Base-by-base conservation (phyloP, 352 stramenopile genomes). In the Phytophthora multivora region DNA sequence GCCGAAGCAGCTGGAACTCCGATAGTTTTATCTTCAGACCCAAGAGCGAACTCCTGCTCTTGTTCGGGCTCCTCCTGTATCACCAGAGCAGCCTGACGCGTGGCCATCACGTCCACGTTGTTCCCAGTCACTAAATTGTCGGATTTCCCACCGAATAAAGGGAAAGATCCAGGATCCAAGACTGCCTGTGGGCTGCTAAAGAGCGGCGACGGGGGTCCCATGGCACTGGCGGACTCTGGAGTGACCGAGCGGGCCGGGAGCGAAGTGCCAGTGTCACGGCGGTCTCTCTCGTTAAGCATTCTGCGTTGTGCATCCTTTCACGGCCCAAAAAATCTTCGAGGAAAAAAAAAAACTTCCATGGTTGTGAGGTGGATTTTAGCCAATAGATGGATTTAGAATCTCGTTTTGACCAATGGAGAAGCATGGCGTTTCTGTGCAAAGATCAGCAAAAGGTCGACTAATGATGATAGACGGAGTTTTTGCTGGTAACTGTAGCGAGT, bases 301-400 rank as follows among this genome's bases (percentile, higher is more conserved):
- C 66, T 75, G 61, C 46, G 40, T 67, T 69, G 19, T 74, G 72
- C 65, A 78, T 80, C 72, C 60, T 67, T 80, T 76, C 69, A 69
- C 45, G 55, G 56, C 50, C 51, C 31, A 69, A 26, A 58, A 71
- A 72, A 73, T 64, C 64, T 66, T 68, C 47, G 52, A 51, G 19
- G 35, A 56, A 56, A 40, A 56, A 59, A 47, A 53, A 70, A 67
- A 64, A 51, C 64, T 73, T 73, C 64, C 64, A 69, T 19, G 48
- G 38, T 68, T 62, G 42, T 15, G 2, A n/a, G 26, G 5, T 28
- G 19, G 41, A 12, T 35, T 69, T 60, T 59, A 5, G 5, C 61
- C 61, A 69, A 67, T 64, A 18, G 31, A 28, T 28, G 8, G 12
- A 3, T 11, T 23, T 36, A 0, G 11, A 40, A 9, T n/a, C 1